Evolutionary conservation across 345 rosid species (phyloP).

Genomic region (Citrus mangshanensis): DNA sequence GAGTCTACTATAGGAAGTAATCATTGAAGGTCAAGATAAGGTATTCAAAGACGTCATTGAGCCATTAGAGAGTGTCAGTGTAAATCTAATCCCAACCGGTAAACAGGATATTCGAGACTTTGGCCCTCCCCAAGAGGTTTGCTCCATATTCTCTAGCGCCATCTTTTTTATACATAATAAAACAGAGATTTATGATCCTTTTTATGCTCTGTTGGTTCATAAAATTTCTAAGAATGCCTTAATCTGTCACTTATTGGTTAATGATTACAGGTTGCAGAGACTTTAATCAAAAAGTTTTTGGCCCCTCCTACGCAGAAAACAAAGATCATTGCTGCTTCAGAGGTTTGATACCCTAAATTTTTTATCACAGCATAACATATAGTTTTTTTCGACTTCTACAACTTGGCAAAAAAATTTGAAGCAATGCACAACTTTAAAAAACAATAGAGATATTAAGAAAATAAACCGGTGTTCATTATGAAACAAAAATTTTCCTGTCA

Average conservation of each 20-base stretch:
- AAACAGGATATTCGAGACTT: constrained; percentile 78
- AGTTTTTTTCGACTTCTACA: not conserved
- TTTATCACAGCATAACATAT: not conserved
- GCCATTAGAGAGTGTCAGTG: constrained; percentile 87
- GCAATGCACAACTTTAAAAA: not conserved
- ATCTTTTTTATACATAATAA: not conserved
- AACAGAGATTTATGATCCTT: not conserved
- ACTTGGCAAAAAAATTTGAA: not conserved
- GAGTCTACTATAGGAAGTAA: constrained; percentile 56
- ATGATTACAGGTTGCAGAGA: constrained; percentile 74
- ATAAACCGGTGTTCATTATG: not conserved
- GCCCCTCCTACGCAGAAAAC: constrained; percentile 88
- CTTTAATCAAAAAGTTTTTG: constrained; percentile 66
- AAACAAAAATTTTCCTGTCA: not conserved
- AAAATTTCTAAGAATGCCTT: not conserved
- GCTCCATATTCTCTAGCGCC: not conserved
- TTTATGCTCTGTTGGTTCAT: not conserved
- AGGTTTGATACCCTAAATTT: constrained; percentile 43
- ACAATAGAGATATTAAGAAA: not conserved
- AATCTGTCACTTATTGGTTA: not conserved
- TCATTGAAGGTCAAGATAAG: constrained; percentile 84
- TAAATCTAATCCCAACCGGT: constrained; percentile 58
- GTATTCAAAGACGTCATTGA: constrained; percentile 93
- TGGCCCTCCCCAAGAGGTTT: constrained; percentile 84
- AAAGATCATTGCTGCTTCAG: constrained; percentile 59